Evolutionary conservation across 805 yeast genomes (phyloP).

Genomic region (Lipomyces anomalus): DNA sequence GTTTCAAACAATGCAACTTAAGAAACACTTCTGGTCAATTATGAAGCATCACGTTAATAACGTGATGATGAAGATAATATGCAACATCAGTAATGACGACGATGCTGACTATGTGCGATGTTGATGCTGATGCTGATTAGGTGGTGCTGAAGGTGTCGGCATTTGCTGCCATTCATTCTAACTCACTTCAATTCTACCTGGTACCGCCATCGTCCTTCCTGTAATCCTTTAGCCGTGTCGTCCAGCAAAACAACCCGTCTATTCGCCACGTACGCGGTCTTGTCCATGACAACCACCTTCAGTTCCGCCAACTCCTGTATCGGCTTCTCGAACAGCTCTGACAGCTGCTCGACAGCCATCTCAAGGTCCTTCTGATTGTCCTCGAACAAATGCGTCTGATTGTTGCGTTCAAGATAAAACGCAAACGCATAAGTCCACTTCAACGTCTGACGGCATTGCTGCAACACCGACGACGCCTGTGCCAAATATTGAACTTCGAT

Average conservation of each 20-base stretch:
- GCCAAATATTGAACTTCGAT: conserved; percentile 79
- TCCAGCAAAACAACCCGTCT: conserved; percentile 42
- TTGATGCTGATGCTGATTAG: too few species aligned
- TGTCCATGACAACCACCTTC: conserved; percentile 39
- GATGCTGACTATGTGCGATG: too few species aligned
- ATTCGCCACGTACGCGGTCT: conserved; percentile 40
- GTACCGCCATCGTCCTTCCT: conserved; percentile 36
- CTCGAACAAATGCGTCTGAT: conserved; percentile 60
- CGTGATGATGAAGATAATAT: too few species aligned
- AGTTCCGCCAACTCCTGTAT: conserved; percentile 34
- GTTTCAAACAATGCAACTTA: too few species aligned
- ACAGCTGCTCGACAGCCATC: conserved; percentile 62
- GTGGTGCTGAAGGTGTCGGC: too few species aligned
- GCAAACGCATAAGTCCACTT: conserved; percentile 90
- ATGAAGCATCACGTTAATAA: too few species aligned
- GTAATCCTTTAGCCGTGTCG: conserved; percentile 41
- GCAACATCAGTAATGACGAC: too few species aligned
- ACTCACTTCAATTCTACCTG: conserved; percentile 24
- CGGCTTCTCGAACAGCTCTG: conserved; percentile 50
- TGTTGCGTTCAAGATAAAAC: conserved; percentile 51
- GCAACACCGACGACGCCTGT: conserved; percentile 60
- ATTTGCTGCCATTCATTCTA: too few species aligned
- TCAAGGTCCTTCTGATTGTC: conserved; percentile 61
- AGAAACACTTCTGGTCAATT: too few species aligned
- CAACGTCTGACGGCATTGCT: conserved; percentile 65